A percentile compares a stretch with the other conserved stretches of the same genome.
Conservation (phyloP, 257 asterid species). For the Datura wrightii region DNA sequence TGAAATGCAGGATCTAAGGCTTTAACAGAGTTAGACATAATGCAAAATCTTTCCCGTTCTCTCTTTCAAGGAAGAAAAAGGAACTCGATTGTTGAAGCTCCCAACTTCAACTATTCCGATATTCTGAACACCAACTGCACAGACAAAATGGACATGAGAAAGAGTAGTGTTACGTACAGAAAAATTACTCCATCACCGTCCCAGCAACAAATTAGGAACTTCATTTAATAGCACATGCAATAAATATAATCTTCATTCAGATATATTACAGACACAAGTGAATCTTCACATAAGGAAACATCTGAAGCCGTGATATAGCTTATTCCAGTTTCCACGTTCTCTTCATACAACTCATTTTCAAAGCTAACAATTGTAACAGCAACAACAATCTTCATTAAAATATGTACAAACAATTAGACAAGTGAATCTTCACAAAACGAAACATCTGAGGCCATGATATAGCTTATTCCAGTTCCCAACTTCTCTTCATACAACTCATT, state of each 20-base stretch:
- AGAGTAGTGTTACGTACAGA: background rate
- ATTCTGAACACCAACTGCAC: conserved; percentile 38
- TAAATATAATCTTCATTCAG: background rate
- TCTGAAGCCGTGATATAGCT: background rate
- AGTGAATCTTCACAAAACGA: background rate
- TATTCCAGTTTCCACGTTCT: conserved; percentile 3
- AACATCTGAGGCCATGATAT: background rate
- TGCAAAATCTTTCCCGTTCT: conserved; percentile 39
- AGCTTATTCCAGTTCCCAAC: conserved; percentile 11
- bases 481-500: background rate
- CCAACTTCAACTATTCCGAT: conserved; percentile 34
- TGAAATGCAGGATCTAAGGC: conserved; percentile 96
- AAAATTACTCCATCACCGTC: background rate
- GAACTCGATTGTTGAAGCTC: conserved; percentile 38
- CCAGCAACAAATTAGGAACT: background rate
- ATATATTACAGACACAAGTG: conserved; percentile 22
- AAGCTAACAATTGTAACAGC: background rate
- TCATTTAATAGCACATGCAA: background rate
- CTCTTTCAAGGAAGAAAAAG: conserved; percentile 35
- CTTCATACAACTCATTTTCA: background rate
- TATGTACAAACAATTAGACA: background rate
- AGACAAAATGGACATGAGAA: conserved; percentile 32
- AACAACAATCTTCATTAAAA: conserved; percentile 12
- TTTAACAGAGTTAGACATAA: conserved; percentile 75
- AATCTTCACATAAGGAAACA: conserved; percentile 14